Evolutionary conservation across 2,329 filamentous ascomycete genomes (phyloP), one percentile per base, ranked within the genome.

Genomic region (Eutypa lata): DNA sequence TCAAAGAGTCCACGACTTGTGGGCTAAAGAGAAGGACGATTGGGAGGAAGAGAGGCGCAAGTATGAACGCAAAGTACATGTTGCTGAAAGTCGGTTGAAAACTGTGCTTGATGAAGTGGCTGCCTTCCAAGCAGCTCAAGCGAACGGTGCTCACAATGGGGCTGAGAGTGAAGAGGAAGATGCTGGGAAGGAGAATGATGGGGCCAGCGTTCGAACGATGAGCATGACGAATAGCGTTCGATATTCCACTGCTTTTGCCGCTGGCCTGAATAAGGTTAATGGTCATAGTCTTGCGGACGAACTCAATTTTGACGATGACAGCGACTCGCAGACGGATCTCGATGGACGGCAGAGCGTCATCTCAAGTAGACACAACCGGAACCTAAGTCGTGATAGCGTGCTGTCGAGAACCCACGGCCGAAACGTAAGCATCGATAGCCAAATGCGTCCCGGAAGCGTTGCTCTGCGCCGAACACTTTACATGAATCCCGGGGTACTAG

Each of bases 211-310:
- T 21, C 80, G 82, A 44, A 90, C 88, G 0, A 87, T 86, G 76
- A 90, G 89, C 67, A 79, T 88, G 75, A 77, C 88, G 69, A 79
- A 87, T 79, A 77, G 86, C 67, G 80, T 90, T 56, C 84, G 90
- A 28, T 90, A 87, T 65, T 95, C 91, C 2, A 73, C 87, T 22
- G 75, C 89, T 56, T 86, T 79, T 57, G 77, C 80, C n/a, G 71
- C 73, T 7, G 80, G 78, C 3, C 69, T 75, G 10, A 72, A 75
- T 19, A 87, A 86, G 65, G 65, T 74, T 3, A 85, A 84, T 61
- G 89, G 88, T 1, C 72, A 91, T 54, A 96, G 88, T 57, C 78
- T 99, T 40, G 94, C 94, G 1, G 92, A 97, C 62, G 94, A 99
- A 72, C 80, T 99, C 51, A 87, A 90, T 56, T 89, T 96, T 56